A percentile compares a stretch with the other conserved stretches of the same genome.
Evolutionary conservation across 176 grass and related monocot genomes (phyloP).

Genomic region (Rhynchospora tenuis): DNA sequence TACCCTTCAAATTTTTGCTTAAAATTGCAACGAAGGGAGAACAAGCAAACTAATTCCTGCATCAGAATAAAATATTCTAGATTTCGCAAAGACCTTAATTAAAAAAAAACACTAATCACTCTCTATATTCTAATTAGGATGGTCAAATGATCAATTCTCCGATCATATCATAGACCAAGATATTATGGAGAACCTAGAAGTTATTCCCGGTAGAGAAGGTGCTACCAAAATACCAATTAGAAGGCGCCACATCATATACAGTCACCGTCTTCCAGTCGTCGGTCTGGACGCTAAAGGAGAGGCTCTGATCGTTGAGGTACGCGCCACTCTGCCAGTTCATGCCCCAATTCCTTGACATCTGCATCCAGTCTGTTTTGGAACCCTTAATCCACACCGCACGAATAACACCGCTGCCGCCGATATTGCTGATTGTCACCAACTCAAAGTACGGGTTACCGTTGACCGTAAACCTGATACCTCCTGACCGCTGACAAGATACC

Average conservation of each 20-base stretch:
- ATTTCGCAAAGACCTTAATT: not conserved
- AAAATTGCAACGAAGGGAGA: not conserved
- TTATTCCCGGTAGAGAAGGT: not conserved
- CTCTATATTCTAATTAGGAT: not conserved
- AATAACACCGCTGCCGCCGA: conserved; percentile 31
- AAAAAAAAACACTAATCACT: not conserved
- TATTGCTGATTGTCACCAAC: conserved; percentile 33
- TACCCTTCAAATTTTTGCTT: not conserved
- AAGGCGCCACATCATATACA: not conserved
- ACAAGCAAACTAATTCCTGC: not conserved
- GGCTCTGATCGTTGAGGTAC: conserved; percentile 39
- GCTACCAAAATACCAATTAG: conserved; percentile 4
- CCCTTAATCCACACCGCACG: conserved; percentile 33
- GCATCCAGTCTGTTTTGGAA: conserved; percentile 29
- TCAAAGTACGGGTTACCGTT: conserved; percentile 45
- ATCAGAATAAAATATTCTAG: not conserved
- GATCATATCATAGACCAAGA: not conserved
- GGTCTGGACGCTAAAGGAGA: conserved; percentile 23
- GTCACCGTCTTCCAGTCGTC: conserved; percentile 6
- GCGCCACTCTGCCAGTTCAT: conserved; percentile 40
- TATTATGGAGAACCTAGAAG: not conserved
- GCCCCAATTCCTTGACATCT: conserved; percentile 57
- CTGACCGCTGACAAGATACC: conserved; percentile 24
- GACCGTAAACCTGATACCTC: conserved; percentile 37
- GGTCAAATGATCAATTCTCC: not conserved